Evolutionary conservation across 495 filamentous ascomycete genomes (phyloP).

Genomic region (Trichocladium uniseriatum): DNA sequence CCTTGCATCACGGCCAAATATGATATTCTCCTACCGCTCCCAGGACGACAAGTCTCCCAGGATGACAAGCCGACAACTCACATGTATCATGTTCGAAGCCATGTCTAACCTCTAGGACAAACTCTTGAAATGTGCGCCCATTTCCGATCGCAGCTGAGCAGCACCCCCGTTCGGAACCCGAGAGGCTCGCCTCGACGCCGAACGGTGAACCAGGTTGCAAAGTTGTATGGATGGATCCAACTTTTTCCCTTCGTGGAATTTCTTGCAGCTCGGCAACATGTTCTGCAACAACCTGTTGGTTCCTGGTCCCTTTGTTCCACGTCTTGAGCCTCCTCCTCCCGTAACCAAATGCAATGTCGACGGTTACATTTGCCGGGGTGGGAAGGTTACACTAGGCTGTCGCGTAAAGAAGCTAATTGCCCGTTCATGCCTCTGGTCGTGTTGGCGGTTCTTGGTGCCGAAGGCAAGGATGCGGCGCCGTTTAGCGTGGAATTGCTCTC

Average conservation of each 20-base stretch:
- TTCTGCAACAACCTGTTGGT: not conserved
- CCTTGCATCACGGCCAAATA: too few relatives aligned
- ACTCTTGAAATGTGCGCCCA: too few relatives aligned
- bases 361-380: conserved; percentile 6
- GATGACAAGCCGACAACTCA: too few relatives aligned
- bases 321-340: conserved; percentile 2
- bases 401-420: not conserved
- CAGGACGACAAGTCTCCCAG: too few relatives aligned
- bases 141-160: not conserved
- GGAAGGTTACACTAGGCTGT: not conserved
- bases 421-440: not conserved
- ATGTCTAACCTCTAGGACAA: too few relatives aligned
- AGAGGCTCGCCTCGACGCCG: conserved; percentile 8
- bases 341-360: too few relatives aligned
- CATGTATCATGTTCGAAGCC: too few relatives aligned
- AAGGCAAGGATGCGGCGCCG: not conserved
- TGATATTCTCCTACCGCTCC: too few relatives aligned
- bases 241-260: conserved; percentile 6
- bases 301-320: not conserved
- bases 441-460: not conserved
- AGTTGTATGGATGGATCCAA: conserved; percentile 6
- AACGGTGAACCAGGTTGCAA: not conserved
- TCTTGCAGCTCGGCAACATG: conserved; percentile 1
- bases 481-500: too few relatives aligned
- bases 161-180: not conserved